Conservation (phyloP, 768 basidiomycete genomes). For the Mycena amicta region DNA sequence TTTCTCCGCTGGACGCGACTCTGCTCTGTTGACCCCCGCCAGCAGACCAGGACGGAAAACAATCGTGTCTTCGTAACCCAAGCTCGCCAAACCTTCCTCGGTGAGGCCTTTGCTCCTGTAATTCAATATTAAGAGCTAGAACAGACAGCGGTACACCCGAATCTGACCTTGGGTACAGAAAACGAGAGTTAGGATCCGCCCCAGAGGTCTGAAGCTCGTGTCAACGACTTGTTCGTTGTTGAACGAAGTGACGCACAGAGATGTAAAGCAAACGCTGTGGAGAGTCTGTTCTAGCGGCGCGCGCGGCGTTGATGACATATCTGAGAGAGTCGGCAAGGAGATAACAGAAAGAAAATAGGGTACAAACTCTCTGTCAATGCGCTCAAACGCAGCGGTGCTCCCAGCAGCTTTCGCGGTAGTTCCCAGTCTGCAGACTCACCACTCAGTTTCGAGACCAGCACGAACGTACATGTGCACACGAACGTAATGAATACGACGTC, state of each 20-base stretch:
- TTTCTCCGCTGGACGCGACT: slow-evolving; percentile 42
- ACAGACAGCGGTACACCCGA: slow-evolving; percentile 7
- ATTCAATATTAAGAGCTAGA: too few species aligned
- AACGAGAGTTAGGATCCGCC: slow-evolving; percentile 49
- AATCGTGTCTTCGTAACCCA: slow-evolving; percentile 74
- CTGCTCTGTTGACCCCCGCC: slow-evolving; percentile 46
- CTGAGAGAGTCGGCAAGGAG: slow-evolving; percentile 32
- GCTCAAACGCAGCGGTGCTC: slow-evolving; percentile 66
- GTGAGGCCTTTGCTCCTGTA: slow-evolving; percentile 75
- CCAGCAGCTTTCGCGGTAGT: slow-evolving; percentile 66
- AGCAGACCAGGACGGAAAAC: slow-evolving; percentile 68
- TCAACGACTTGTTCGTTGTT: not conserved
- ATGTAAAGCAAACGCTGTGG: slow-evolving; percentile 70
- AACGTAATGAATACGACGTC: slow-evolving; percentile 77
- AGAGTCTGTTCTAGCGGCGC: slow-evolving; percentile 54
- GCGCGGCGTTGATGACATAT: slow-evolving; percentile 76
- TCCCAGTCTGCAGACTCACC: slow-evolving; percentile 51
- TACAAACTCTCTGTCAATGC: slow-evolving; percentile 71
- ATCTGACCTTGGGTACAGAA: slow-evolving; percentile 53
- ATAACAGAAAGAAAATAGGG: not conserved
- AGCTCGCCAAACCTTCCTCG: slow-evolving; percentile 62
- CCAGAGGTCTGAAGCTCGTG: slow-evolving; percentile 40
- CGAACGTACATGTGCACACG: too few species aligned
- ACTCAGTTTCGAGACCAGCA: not conserved
- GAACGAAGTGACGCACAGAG: slow-evolving; percentile 49